A percentile compares a stretch with the other conserved stretches of the same genome.
Conservation (phyloP, 2,329 filamentous ascomycete species). For the Venturia asperata region DNA sequence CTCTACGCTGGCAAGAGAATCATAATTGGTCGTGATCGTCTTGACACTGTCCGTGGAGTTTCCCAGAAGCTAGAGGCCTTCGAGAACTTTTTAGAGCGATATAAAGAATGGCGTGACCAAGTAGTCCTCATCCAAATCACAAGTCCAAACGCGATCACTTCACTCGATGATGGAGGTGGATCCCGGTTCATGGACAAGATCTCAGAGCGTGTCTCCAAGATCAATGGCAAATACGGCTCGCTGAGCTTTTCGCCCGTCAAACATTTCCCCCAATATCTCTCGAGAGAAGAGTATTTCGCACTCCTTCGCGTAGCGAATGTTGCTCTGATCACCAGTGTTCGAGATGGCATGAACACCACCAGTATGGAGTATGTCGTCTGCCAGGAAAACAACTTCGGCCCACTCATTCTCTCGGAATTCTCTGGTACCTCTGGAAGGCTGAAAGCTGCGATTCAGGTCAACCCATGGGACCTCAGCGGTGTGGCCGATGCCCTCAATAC, state of each 20-base stretch:
- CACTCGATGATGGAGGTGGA: slow-evolving; percentile 46
- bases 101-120: slow-evolving; percentile 85
- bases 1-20: slow-evolving; percentile 87
- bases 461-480: slow-evolving; percentile 84
- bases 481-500: slow-evolving; percentile 78
- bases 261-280: slow-evolving; percentile 90
- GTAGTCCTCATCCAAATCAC: slow-evolving; percentile 94
- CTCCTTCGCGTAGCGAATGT: slow-evolving; percentile 86
- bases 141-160: slow-evolving; percentile 54
- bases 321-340: slow-evolving; percentile 87
- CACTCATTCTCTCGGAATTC: slow-evolving; percentile 91
- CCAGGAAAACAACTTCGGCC: slow-evolving; percentile 78
- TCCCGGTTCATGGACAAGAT: slow-evolving; percentile 80
- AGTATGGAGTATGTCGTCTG: slow-evolving; percentile 91
- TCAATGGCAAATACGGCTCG: slow-evolving; percentile 86
- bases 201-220: slow-evolving; percentile 80
- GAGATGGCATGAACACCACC: slow-evolving; percentile 97
- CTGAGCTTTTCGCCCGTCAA: slow-evolving; percentile 85
- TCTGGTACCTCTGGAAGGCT: slow-evolving; percentile 87
- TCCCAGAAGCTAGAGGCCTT: slow-evolving; percentile 95
- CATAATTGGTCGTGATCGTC: slow-evolving; percentile 87
- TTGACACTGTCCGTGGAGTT: slow-evolving; percentile 87
- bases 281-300: slow-evolving; percentile 86
- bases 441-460: slow-evolving; percentile 84
- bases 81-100: slow-evolving; percentile 81